Conservation (phyloP, 2,329 filamentous ascomycete species). For the Alternaria infectoria region DNA sequence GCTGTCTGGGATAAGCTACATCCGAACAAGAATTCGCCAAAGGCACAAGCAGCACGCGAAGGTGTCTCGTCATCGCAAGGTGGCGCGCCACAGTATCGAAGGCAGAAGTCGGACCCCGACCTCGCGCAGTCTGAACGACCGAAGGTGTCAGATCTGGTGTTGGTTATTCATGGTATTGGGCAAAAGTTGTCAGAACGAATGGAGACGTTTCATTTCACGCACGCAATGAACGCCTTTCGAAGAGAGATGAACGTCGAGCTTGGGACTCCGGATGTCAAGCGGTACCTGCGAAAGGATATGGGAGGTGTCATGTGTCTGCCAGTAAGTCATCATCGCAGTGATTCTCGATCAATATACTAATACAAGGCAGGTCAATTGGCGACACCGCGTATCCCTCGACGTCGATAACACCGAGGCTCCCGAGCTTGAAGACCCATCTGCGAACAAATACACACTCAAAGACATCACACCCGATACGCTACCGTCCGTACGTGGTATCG, state of each 20-base stretch:
- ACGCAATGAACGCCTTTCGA: constrained; percentile 90
- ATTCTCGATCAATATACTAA: constrained; percentile 13
- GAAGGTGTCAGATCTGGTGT: constrained; percentile 82
- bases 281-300: constrained; percentile 75
- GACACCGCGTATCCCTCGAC: constrained; percentile 84
- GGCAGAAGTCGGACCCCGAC: constrained; percentile 59
- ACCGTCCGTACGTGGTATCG: constrained; percentile 86
- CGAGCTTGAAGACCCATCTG: constrained; percentile 62
- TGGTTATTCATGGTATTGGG: constrained; percentile 94
- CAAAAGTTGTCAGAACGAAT: constrained; percentile 95
- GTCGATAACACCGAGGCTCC: constrained; percentile 65
- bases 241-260: constrained; percentile 86
- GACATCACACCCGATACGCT: constrained; percentile 93
- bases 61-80: constrained; percentile 55
- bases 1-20: constrained; percentile 77
- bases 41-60: constrained; percentile 50
- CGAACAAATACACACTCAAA: constrained; percentile 72
- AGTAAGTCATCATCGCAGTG: constrained; percentile 32
- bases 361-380: constrained; percentile 76
- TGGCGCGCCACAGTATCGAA: constrained; percentile 48
- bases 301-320: constrained; percentile 94
- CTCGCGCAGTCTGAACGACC: constrained; percentile 70
- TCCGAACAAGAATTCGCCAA: constrained; percentile 55
- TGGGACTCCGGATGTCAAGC: constrained; percentile 73
- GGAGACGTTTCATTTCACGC: constrained; percentile 96